Evolutionary conservation across 345 rosid genomes (phyloP).

Genomic region (Pugionium cornutum): DNA sequence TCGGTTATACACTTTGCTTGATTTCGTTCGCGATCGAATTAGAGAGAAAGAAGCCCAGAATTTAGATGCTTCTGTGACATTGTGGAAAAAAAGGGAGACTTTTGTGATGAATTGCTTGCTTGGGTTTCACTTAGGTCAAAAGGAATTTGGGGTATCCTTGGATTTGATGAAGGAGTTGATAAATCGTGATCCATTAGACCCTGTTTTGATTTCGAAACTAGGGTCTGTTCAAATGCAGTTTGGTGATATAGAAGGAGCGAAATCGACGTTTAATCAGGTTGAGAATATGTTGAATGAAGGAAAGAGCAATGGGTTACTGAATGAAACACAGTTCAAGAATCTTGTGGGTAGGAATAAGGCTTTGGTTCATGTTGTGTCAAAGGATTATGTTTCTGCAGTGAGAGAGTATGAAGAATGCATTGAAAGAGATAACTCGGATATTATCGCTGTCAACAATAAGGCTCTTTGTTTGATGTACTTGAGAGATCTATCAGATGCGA

Average conservation of each 20-base stretch:
- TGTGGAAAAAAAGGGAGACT: slow-evolving; percentile 72
- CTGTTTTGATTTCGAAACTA: slow-evolving; percentile 67
- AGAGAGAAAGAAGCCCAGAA: slow-evolving; percentile 38
- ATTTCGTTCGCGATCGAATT: slow-evolving; percentile 54
- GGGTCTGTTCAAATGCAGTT: slow-evolving; percentile 90
- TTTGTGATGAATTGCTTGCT: slow-evolving; percentile 66
- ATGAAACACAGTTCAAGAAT: slow-evolving; percentile 61
- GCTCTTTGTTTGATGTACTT: slow-evolving; percentile 89
- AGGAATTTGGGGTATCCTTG: slow-evolving; percentile 70
- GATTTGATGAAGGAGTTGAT: slow-evolving; percentile 61
- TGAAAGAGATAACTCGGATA: slow-evolving; percentile 75
- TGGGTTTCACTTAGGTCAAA: slow-evolving; percentile 66
- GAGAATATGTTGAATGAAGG: slow-evolving; percentile 55
- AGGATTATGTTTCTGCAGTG: slow-evolving; percentile 88
- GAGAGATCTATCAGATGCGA: slow-evolving; percentile 84
- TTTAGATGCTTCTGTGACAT: slow-evolving; percentile 41
- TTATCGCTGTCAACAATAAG: slow-evolving; percentile 79
- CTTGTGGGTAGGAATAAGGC: slow-evolving; percentile 83
- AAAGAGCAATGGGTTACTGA: slow-evolving; percentile 39
- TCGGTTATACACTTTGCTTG: slow-evolving; percentile 70
- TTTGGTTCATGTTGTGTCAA: slow-evolving; percentile 76
- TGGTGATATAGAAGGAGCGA: slow-evolving; percentile 85
- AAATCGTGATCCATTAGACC: slow-evolving; percentile 49
- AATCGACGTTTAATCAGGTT: slow-evolving; percentile 51
- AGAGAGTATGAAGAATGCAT: slow-evolving; percentile 89